phyloP scores from a whole-genome alignment of 352 stramenopile species.

The Globisporangium heterothallicum region DNA sequence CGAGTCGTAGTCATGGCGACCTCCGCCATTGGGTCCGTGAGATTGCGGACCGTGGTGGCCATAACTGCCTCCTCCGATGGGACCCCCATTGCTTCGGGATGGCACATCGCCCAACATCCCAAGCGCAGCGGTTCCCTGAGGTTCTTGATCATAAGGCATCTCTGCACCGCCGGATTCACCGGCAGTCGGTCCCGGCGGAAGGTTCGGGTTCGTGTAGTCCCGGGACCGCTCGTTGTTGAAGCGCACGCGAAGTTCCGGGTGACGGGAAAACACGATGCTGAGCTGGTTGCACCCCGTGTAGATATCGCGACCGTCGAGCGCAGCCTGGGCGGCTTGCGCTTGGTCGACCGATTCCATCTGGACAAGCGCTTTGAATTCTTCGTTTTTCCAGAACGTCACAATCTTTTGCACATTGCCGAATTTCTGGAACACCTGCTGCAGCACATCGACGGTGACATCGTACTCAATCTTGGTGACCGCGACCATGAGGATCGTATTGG shows the following conservation, averaged over 20 bases:
- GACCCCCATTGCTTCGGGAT: slow-evolving; percentile 3
- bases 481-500: slow-evolving; percentile 76
- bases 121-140: neutral
- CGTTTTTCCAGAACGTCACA: slow-evolving; percentile 78
- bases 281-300: slow-evolving; percentile 85
- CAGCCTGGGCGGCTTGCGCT: slow-evolving; percentile 57
- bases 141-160: slow-evolving; percentile 15
- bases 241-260: slow-evolving; percentile 60
- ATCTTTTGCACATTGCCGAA: slow-evolving; percentile 83
- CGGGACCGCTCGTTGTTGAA: slow-evolving; percentile 73
- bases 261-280: slow-evolving; percentile 71
- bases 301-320: slow-evolving; percentile 76
- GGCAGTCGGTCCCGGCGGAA: slow-evolving; percentile 33
- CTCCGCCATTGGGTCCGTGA: neutral
- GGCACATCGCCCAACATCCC: slow-evolving; percentile 10
- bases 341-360: slow-evolving; percentile 76
- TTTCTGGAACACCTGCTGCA: slow-evolving; percentile 83
- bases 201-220: slow-evolving; percentile 71
- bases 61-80: neutral
- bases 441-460: slow-evolving; percentile 72
- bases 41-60: neutral
- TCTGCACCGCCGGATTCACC: neutral
- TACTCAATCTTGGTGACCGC: slow-evolving; percentile 81
- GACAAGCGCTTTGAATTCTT: slow-evolving; percentile 77
- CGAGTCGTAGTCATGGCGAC: neutral